Base-by-base conservation (phyloP, 441 rosid species). In the Euphorbia schlechtendalii region DNA sequence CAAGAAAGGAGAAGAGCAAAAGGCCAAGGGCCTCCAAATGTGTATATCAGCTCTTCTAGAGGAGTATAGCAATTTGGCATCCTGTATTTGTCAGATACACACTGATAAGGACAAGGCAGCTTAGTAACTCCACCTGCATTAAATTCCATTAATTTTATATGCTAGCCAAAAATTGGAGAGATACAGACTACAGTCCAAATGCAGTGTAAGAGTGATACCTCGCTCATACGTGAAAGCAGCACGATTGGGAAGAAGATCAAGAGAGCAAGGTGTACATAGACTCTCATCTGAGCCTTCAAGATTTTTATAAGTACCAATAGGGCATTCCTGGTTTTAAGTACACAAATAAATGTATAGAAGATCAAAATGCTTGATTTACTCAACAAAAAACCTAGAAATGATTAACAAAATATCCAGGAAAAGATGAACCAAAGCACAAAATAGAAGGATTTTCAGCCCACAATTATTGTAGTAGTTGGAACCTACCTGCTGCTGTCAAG, bases 11-110 rank as follows among this genome's bases (percentile, higher is more conserved):
- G 78, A 65, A 94, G 82, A 41, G 89, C 73, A 80, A 85, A 91
- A 64, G 84, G 89, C 81, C 84, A 89, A 22, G 96, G 94, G 74
- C 99, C 99, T 79, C 99, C 99, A 85, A 94, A 94, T 70, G 92
- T 69, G 80, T 87, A 81, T 60, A 87, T 71, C 74, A 94, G 79
- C 83, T 94, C 99, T 78, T 94, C 99, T 46, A 94, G 87, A 76
- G 99, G 98, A 53, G 96, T 94, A 64, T 78, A 91, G 78, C 99
- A 94, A 69, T 91, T 91, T 75, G 99, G 99, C 96, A 91, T 77
- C 81, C 92, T 84, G 74, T 94, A 94, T 73, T 87, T 89, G 60
- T 91, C 92, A 27, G 98, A 94, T 56, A 91, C 79, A 72, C 99
- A 94, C 76, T 82, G 77, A 70, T 94, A 94, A 36, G 98, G 96